Base-by-base conservation (phyloP, 768 basidiomycete species). In the Agaricus sinodeliciosus region DNA sequence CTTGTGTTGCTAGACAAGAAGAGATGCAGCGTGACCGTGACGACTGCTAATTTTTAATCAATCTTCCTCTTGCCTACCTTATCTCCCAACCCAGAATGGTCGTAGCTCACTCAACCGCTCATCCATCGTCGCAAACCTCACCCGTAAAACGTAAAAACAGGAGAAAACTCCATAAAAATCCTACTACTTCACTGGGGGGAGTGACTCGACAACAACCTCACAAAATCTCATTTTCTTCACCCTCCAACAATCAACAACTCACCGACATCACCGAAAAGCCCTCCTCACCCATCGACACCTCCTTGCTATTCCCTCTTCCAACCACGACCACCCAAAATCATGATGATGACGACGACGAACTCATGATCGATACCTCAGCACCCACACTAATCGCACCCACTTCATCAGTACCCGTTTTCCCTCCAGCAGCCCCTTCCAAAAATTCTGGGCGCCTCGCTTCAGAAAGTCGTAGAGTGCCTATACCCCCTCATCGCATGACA, bases 401-500 rank as follows among this genome's bases (percentile, higher is more conserved):
- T 11, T 70, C 71, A 25, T 63, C 78, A 44, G 82, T 78, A 27
- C 85, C 88, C 37, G 72, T 77, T 6, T 93, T 94, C 65, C 77
- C 83, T 45, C 80, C 88, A 7, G 74, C 91, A 16, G 73, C 82
- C 7, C 76, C 83, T 8, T 72, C 78, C 43, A 54, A 54, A 7
- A 74, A 75, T 25, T 74, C 76, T 53, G 70, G 78, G 0, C 67
- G 75, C 9, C 72, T 85, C 54, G 91, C 86, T 66, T 85, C 89
- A 3, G 95, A 98, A 69, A 83, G 78, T n/a, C 75, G 95, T 64
- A 79, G 91, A 49, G 82, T 99, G 62, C 75, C 90, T 9, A 89
- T 99, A 66, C 96, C 96, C 11, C 93, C 93, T 8, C 96, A 99
- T 67, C 83, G 96, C 48, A 94, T 97, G 91, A 93, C 94, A 9